These are phyloP conservation scores for Fusarium hainanense DNA, from an alignment of 2,329 filamentous ascomycete species.

Conservation along the genomic window DNA sequence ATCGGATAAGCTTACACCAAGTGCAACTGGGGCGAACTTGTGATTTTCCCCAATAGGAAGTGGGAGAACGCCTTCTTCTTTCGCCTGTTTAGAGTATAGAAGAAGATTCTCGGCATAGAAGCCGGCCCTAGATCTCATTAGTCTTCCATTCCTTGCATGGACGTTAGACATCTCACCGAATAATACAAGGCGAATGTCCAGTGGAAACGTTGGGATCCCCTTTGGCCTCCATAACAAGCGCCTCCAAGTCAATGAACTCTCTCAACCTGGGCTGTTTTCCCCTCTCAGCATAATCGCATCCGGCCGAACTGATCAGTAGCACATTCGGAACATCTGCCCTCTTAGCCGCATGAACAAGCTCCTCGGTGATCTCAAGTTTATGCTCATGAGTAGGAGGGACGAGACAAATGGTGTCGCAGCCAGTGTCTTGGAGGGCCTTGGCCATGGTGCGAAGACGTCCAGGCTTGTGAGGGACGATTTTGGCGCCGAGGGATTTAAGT, in stretches of 20 bases:
- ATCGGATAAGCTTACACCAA: neutral
- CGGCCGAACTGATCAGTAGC: conserved; percentile 19
- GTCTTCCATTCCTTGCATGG: neutral
- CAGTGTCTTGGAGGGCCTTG: neutral
- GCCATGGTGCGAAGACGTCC: conserved; percentile 13
- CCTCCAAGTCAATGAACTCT: conserved; percentile 64
- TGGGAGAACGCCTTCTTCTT: conserved; percentile 9
- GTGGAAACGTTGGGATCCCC: conserved; percentile 45
- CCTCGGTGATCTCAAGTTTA: conserved; percentile 18
- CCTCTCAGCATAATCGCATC: conserved; percentile 55
- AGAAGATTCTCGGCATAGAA: conserved; percentile 24
- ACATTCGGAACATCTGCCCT: conserved; percentile 20
- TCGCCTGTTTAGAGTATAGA: conserved; percentile 9
- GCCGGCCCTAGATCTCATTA: neutral
- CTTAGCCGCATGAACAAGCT: conserved; percentile 12
- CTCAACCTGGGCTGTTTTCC: conserved; percentile 60
- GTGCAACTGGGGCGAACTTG: conserved; percentile 23
- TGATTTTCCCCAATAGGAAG: conserved; percentile 16
- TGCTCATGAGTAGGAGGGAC: conserved; percentile 16
- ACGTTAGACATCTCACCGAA: neutral
- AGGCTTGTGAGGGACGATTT: conserved; percentile 10
- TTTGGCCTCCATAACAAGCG: conserved; percentile 55
- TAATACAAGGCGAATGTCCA: conserved; percentile 11
- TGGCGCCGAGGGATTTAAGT: conserved; percentile 15
- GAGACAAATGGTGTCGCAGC: conserved; percentile 15